Conservation (phyloP, 352 stramenopile genomes). For the Pythium utonaiense region DNA sequence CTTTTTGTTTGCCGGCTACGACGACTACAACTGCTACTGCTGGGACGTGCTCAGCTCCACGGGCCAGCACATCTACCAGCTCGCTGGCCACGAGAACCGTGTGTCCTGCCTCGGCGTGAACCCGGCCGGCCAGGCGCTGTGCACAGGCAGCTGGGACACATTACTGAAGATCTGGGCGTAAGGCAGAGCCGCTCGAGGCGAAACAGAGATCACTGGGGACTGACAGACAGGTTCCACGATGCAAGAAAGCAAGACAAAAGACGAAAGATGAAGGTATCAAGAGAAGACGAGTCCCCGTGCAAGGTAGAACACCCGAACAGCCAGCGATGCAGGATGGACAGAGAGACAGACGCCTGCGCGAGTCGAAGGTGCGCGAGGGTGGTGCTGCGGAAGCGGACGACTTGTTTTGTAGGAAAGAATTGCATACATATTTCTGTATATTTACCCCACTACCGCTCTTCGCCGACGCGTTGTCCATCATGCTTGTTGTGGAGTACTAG, state of each 20-base stretch:
- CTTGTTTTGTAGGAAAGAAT: slow-evolving; percentile 2
- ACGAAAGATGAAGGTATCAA: neutral
- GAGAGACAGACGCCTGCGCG: too few relatives aligned
- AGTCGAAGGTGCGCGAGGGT: too few relatives aligned
- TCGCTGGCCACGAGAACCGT: slow-evolving; percentile 94
- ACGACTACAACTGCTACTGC: slow-evolving; percentile 97
- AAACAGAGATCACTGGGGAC: too few relatives aligned
- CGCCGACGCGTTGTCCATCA: too few relatives aligned
- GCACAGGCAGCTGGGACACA: slow-evolving; percentile 98
- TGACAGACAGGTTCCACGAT: slow-evolving; percentile 2
- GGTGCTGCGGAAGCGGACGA: too few relatives aligned
- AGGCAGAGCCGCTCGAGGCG: too few relatives aligned
- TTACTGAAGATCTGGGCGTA: slow-evolving; percentile 97
- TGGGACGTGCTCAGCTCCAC: slow-evolving; percentile 95
- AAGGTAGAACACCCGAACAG: too few relatives aligned
- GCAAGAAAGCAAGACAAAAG: neutral
- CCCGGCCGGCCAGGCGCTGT: slow-evolving; percentile 93
- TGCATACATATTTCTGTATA: slow-evolving; percentile 9
- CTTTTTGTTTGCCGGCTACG: slow-evolving; percentile 97
- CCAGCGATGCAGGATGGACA: too few relatives aligned
- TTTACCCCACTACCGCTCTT: too few relatives aligned
- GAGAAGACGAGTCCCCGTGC: neutral
- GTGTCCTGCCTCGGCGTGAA: slow-evolving; percentile 97
- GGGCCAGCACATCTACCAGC: slow-evolving; percentile 88
- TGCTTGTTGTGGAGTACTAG: neutral